Percentiles rank a stretch among this genome's conserved stretches.
Evolutionary conservation across 2,329 filamentous ascomycete species (phyloP).

Genomic region (Alternaria postmessia): DNA sequence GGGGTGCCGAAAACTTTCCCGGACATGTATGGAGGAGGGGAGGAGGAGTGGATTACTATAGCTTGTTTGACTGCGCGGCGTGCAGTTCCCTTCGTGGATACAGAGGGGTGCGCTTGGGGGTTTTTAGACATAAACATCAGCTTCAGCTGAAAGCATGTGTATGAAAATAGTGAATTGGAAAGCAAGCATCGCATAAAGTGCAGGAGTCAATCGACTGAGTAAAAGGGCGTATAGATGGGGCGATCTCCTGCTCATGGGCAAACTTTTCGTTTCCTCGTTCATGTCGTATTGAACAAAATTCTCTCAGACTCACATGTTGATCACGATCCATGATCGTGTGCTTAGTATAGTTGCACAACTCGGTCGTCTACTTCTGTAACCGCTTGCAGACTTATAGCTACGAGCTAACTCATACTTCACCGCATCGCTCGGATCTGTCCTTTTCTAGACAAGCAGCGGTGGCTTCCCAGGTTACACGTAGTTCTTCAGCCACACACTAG

Average conservation of each 20-base stretch:
- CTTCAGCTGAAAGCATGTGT: background rate
- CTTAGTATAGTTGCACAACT: background rate
- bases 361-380: background rate
- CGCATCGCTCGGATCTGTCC: background rate
- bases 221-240: background rate
- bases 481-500: constrained; percentile 2
- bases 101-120: background rate
- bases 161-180: background rate
- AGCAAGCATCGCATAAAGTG: background rate
- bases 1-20: background rate
- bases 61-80: background rate
- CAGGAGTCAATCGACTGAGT: background rate
- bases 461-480: background rate
- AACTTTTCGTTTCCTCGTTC: background rate
- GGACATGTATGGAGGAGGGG: background rate
- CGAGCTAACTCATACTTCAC: background rate
- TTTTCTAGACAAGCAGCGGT: background rate
- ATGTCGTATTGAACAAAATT: background rate
- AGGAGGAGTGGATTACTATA: background rate
- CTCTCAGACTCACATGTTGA: background rate
- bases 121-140: background rate
- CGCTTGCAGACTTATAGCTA: background rate
- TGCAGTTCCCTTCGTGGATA: background rate
- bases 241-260: background rate
- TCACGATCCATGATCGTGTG: background rate